Conservation (phyloP, 2,329 filamentous ascomycete genomes). For the Paecilomyces dactylethromorphus region DNA sequence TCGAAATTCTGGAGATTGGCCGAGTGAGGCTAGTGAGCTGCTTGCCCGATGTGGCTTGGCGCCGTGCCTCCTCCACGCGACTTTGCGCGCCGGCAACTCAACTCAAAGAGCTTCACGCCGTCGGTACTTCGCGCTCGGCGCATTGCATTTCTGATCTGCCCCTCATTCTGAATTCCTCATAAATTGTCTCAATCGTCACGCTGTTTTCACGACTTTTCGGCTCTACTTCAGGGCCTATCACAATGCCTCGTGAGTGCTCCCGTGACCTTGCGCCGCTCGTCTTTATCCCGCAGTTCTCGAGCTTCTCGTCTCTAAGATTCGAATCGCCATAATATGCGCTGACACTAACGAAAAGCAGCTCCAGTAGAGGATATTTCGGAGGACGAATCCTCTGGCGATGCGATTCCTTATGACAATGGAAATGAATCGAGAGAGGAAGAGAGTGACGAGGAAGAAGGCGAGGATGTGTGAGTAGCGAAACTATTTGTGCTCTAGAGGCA, state of each 20-base stretch:
- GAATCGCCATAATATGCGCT: not conserved
- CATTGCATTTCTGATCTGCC: not conserved
- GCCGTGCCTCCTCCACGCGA: constrained; percentile 23
- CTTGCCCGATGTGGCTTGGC: constrained; percentile 29
- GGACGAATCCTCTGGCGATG: constrained; percentile 28
- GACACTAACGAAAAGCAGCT: not conserved
- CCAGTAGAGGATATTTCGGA: constrained; percentile 22
- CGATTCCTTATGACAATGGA: constrained; percentile 26
- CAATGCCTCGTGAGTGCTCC: constrained; percentile 37
- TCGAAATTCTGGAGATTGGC: constrained; percentile 27
- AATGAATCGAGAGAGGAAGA: constrained; percentile 13
- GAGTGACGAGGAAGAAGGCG: constrained; percentile 23
- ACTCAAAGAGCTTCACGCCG: not conserved
- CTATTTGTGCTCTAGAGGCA: not conserved
- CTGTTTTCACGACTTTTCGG: constrained; percentile 23
- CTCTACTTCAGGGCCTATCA: constrained; percentile 13
- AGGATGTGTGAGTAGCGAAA: constrained; percentile 27
- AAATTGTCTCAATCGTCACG: constrained; percentile 13
- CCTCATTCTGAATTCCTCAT: not conserved
- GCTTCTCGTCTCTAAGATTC: not conserved
- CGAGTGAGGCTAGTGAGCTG: constrained; percentile 33
- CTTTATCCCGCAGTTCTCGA: not conserved
- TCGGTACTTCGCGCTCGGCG: not conserved
- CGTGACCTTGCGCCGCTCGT: constrained; percentile 5
- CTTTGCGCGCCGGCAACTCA: constrained; percentile 4